These are phyloP conservation scores for Teunomyces lycoperdinae DNA, from an alignment of 805 yeast genomes.

Conservation along the genomic window DNA sequence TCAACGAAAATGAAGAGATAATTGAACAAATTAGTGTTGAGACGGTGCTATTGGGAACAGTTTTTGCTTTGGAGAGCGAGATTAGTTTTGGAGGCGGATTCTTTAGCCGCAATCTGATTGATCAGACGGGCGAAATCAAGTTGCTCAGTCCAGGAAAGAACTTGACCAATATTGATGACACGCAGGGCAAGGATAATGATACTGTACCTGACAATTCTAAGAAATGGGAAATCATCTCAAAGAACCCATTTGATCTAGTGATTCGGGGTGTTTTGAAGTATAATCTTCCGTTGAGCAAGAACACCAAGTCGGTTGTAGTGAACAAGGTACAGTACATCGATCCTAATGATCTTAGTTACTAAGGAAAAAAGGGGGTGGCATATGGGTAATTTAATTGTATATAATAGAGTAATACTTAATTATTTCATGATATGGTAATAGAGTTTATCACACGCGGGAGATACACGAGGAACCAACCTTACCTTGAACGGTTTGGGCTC, in stretches of 20 bases:
- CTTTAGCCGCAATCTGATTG: constrained; percentile 55
- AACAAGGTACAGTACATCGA: constrained; percentile 57
- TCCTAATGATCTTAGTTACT: constrained; percentile 30
- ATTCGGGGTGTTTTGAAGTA: constrained; percentile 81
- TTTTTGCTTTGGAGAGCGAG: constrained; percentile 65
- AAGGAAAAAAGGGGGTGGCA: not conserved
- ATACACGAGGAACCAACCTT: constrained; percentile 19
- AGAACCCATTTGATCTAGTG: constrained; percentile 81
- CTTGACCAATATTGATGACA: constrained; percentile 22
- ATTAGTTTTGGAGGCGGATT: constrained; percentile 75
- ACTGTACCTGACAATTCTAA: constrained; percentile 39
- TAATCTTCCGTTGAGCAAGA: constrained; percentile 57
- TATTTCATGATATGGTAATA: constrained; percentile 7
- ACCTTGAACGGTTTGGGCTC: constrained; percentile 50
- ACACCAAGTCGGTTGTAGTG: constrained; percentile 57
- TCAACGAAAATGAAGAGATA: not conserved
- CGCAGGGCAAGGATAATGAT: constrained; percentile 9
- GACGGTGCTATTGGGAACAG: constrained; percentile 75
- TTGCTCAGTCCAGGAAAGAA: constrained; percentile 68
- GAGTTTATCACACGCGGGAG: constrained; percentile 18
- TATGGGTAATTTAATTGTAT: not conserved
- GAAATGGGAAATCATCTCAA: constrained; percentile 73
- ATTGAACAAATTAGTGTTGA: constrained; percentile 30
- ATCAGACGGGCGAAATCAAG: constrained; percentile 68
- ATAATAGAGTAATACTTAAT: not conserved